Base-by-base conservation (phyloP, 108 stramenopile species). In the Schizochytrium sp. region DNA sequence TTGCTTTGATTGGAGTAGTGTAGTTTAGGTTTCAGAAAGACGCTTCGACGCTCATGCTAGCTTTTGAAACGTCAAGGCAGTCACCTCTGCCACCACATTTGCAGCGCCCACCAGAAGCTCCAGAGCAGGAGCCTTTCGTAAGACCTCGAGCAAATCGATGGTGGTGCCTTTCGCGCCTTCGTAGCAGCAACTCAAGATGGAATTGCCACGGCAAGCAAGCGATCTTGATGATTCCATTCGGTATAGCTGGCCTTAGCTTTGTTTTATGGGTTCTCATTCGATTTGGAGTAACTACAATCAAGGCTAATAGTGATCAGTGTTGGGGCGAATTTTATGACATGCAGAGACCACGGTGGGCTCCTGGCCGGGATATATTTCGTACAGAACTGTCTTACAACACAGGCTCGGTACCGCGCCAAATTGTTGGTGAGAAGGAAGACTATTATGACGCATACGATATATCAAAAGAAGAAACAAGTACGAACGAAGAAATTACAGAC, bases 171-270 rank as follows among this genome's bases (percentile, higher is more conserved):
- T 28, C 28, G 28, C 28, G 28, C 28, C 28, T 28, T 28, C 28
- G 28, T 28, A 28, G 28, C 28, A 28, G 28, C 28, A 28, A 28
- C 28, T 28, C 28, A 28, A 28, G 28, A 28, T 28, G 28, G 28
- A 0, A 28, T 28, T 69, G 12, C 28, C 64, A 15, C 64, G 64
- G 64, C 42, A 69, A 69, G 28, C 64, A 69, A 44, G 64, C 64
- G 28, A 69, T 69, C 64, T 44, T 69, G 42, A 69, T 69, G 64
- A 69, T 69, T 44, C 64, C 64, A 0, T 69, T 69, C 28, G 64
- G 64, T 7, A 8, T 69, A 7, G 64, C 64, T 7, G 64, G 64
- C 10, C 64, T 69, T 44, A 69, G 64, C 28, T 69, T 69, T 38
- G 64, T 69, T 38, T 44, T 69, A 38, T 69, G 64, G 64, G 64